Conservation (phyloP, 1,139 yeast genomes). For the Kurtzmaniella quercitrusa region DNA sequence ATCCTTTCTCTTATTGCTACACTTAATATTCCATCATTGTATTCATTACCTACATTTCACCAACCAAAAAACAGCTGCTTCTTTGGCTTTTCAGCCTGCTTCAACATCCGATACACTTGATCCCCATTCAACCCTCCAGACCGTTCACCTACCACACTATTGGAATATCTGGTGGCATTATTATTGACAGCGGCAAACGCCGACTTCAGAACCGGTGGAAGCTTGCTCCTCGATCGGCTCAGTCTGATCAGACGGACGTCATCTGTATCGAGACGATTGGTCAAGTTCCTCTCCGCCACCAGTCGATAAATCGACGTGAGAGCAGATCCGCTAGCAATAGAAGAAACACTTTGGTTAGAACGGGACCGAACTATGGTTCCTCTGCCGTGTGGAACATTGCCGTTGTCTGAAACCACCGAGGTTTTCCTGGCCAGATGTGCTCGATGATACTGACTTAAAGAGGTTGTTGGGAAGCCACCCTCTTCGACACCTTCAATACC, state of each 20-base stretch:
- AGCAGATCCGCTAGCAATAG: constrained; percentile 1
- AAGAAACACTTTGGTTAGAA: constrained; percentile 24
- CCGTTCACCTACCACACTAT: constrained; percentile 7
- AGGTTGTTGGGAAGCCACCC: constrained; percentile 33
- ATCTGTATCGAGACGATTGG: constrained; percentile 16
- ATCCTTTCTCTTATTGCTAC: too few relatives aligned
- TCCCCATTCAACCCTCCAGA: constrained; percentile 6
- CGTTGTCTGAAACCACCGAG: not conserved
- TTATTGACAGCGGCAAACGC: constrained; percentile 4
- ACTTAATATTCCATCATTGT: too few relatives aligned
- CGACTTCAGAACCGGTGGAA: constrained; percentile 6
- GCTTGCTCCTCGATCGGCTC: constrained; percentile 6
- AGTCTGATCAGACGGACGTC: constrained; percentile 5
- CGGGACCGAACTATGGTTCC: constrained; percentile 15
- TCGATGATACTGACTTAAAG: constrained; percentile 34
- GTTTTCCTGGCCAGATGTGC: constrained; percentile 13
- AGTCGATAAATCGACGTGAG: constrained; percentile 27
- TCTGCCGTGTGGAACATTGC: constrained; percentile 36
- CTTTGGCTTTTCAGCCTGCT: not conserved
- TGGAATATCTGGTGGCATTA: constrained; percentile 3
- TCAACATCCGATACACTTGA: constrained; percentile 4
- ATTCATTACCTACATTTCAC: not conserved
- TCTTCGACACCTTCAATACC: constrained; percentile 9
- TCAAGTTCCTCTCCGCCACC: constrained; percentile 30
- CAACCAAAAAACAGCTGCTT: constrained; percentile 1